phyloP scores from a whole-genome alignment of 192 early-diverging fungal genomes.

The Gaertneriomyces sp. region DNA sequence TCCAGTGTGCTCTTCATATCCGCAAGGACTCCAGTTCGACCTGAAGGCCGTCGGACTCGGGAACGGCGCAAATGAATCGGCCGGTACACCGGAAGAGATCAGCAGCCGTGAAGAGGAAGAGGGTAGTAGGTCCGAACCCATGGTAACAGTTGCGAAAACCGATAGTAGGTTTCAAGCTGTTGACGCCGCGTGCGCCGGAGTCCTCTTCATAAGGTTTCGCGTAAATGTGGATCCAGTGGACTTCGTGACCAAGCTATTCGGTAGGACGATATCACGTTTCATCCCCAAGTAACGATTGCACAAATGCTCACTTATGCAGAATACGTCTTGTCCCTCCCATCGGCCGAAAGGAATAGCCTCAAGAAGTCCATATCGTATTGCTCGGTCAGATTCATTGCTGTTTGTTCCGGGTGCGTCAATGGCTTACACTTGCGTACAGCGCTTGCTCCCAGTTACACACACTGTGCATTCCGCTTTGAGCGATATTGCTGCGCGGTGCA shows the following conservation, averaged over 20 bases:
- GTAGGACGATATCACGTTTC: constrained; percentile 18
- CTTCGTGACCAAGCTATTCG: constrained; percentile 43
- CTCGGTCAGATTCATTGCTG: background rate
- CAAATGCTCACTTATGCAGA: constrained; percentile 9
- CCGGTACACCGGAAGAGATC: background rate
- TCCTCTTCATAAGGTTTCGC: constrained; percentile 46
- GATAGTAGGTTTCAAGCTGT: constrained; percentile 45
- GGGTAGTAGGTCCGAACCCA: background rate
- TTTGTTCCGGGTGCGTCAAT: background rate
- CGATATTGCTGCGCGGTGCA: background rate
- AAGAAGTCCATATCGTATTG: background rate
- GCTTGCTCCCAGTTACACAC: constrained; percentile 5
- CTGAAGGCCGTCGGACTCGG: constrained; percentile 18
- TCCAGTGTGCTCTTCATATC: constrained; percentile 8
- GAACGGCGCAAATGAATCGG: background rate
- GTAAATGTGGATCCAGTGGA: constrained; percentile 38
- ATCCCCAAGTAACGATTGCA: too few relatives aligned
- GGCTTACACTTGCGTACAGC: background rate
- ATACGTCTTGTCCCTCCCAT: constrained; percentile 6
- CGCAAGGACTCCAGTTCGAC: constrained; percentile 24
- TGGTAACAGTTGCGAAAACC: background rate
- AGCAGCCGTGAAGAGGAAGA: background rate
- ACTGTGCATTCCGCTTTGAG: constrained; percentile 3
- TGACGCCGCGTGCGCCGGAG: constrained; percentile 46
- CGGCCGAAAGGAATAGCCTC: background rate